These are phyloP conservation scores for Aspergillaceae sp. DNA, from an alignment of 2,329 filamentous ascomycete genomes.

Conservation along the genomic window DNA sequence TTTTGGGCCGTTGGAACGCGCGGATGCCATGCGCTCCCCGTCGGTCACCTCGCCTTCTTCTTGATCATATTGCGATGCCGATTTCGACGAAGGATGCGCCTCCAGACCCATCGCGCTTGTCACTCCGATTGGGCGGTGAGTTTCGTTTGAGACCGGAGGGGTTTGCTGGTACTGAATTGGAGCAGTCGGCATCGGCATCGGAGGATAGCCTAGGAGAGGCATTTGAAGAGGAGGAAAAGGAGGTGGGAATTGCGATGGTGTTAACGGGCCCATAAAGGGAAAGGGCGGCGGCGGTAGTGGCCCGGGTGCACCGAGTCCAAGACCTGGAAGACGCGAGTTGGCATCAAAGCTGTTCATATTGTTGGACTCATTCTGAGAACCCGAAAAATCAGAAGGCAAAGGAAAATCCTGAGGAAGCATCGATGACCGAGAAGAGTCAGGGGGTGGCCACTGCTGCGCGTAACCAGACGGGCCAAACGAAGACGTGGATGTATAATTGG, in stretches of 20 bases:
- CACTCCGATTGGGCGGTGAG: neutral
- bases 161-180: conserved; percentile 6
- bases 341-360: conserved; percentile 15
- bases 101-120: neutral
- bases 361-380: conserved; percentile 1
- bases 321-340: conserved; percentile 23
- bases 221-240: conserved; percentile 28
- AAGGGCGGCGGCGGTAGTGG: conserved; percentile 22
- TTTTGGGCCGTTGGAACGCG: neutral
- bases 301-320: conserved; percentile 16
- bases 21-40: conserved; percentile 40
- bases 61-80: conserved; percentile 35
- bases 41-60: conserved; percentile 77
- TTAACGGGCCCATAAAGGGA: conserved; percentile 25
- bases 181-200: conserved; percentile 12
- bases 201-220: conserved; percentile 13
- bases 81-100: conserved; percentile 12
- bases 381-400: conserved; percentile 16
- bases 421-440: conserved; percentile 12
- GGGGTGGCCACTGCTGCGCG: conserved; percentile 28
- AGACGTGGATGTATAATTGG: conserved; percentile 40
- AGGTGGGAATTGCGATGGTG: conserved; percentile 21
- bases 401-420: conserved; percentile 19
- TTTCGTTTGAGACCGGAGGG: conserved; percentile 5
- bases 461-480: conserved; percentile 33